Base-by-base conservation (phyloP, 2,329 filamentous ascomycete species). In the Colletotrichum scovillei region DNA sequence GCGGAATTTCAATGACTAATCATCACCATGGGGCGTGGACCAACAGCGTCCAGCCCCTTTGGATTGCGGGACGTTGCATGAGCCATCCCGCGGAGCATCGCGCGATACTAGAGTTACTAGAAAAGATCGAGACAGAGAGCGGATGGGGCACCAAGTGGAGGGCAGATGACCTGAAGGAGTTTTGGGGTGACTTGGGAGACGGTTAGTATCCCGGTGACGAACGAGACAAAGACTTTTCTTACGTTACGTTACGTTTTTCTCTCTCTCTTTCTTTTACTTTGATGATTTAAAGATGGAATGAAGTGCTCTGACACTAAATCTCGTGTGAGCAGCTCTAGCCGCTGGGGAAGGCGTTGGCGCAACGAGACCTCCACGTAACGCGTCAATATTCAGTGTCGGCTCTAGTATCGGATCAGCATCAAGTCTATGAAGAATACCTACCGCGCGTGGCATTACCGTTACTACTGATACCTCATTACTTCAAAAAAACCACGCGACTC, bases 31-130 rank as follows among this genome's bases (percentile, higher is more conserved):
- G 88, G 4, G 88, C 86, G 74, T 77, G 89, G 58, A 90, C 88
- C 74, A 90, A 91, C 76, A 87, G 88, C 5, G 87, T 90, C 9
- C 88, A 90, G 74, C 88, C 88, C 2, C 81, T 90, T 0, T 90
- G 87, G 86, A 82, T 91, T 22, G 89, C 89, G 1, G 89, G 88
- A 1, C 83, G 85, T 56, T 79, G 89, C 1, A 82, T 91, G 59
- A 90, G 86, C 69, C 89, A 91, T 78, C 81, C 80, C 26, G 80
- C 81, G 5, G 84, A 87, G 70, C 85, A 85, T 63, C 71, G 79
- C 14, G 74, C 82, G 22, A 75, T 87, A 16, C 78, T 84, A 11
- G 82, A 84, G 64, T 80, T 88, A 5, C 86, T 89, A 46, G 83
- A 83, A 19, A 84, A 82, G 53, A 89, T 89, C 67, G 88, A 90